phyloP scores from a whole-genome alignment of 257 asterid genomes.

The Przewalskia tangutica region DNA sequence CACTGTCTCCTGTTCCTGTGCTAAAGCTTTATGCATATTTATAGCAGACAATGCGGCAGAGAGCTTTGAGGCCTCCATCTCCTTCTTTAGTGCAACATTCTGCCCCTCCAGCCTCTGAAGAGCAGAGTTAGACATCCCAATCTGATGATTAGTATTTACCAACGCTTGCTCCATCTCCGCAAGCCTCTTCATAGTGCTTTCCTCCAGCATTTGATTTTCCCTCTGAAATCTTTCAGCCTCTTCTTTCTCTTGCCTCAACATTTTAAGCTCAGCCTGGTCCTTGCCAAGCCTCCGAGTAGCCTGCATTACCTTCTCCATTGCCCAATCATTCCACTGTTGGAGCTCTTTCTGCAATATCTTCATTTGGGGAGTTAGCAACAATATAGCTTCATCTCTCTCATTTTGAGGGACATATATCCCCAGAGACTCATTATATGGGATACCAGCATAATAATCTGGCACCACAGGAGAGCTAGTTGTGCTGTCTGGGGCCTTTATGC shows the following conservation, averaged over 20 bases:
- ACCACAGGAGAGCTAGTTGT: slow-evolving; percentile 16
- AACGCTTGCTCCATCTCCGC: slow-evolving; percentile 58
- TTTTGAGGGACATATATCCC: slow-evolving; percentile 39
- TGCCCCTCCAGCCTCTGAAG: slow-evolving; percentile 36
- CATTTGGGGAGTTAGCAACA: slow-evolving; percentile 29
- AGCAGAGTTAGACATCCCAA: slow-evolving; percentile 28
- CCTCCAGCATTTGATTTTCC: slow-evolving; percentile 55
- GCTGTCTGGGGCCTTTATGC: slow-evolving; percentile 8
- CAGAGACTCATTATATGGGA: slow-evolving; percentile 41
- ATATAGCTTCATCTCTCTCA: slow-evolving; percentile 37
- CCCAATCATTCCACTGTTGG: slow-evolving; percentile 60
- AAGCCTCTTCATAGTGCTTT: slow-evolving; percentile 41
- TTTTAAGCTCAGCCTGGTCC: slow-evolving; percentile 54
- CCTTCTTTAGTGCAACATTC: slow-evolving; percentile 27
- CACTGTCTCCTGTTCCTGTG: slow-evolving; percentile 43
- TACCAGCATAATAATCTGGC: slow-evolving; percentile 31
- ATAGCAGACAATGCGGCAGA: slow-evolving; percentile 16
- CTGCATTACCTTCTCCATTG: slow-evolving; percentile 64
- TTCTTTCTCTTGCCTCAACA: slow-evolving; percentile 60
- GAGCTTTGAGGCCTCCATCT: slow-evolving; percentile 33
- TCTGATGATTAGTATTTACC: slow-evolving; percentile 35
- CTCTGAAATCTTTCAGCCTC: slow-evolving; percentile 40
- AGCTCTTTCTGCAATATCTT: slow-evolving; percentile 40
- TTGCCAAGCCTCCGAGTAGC: slow-evolving; percentile 54
- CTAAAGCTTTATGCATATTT: slow-evolving; percentile 32